These are phyloP conservation scores for Croton laevigatus DNA, from an alignment of 441 rosid genomes.

Conservation along the genomic window DNA sequence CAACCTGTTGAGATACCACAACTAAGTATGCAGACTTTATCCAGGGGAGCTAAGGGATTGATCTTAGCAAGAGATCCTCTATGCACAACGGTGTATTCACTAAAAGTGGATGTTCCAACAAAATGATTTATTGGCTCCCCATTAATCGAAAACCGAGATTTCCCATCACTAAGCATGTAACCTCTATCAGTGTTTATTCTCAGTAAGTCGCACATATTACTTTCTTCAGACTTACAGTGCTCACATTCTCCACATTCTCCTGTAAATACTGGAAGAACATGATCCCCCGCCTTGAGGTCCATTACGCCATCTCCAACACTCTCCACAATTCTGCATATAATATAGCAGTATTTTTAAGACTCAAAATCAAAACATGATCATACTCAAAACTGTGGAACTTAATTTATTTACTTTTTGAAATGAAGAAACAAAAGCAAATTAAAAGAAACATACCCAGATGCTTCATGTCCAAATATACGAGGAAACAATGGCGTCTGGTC, in stretches of 20 bases:
- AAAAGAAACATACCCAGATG: slow-evolving; percentile 33
- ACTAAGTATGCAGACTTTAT: slow-evolving; percentile 45
- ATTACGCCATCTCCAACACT: slow-evolving; percentile 41
- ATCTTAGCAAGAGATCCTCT: slow-evolving; percentile 42
- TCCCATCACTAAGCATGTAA: slow-evolving; percentile 41
- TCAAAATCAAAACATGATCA: no score
- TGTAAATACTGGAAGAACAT: slow-evolving; percentile 41
- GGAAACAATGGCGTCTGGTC: slow-evolving; percentile 42
- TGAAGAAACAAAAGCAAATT: not conserved
- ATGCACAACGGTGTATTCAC: slow-evolving; percentile 44
- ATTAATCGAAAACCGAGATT: slow-evolving; percentile 39
- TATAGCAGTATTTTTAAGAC: not conserved
- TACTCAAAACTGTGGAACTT: no score
- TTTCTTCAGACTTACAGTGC: slow-evolving; percentile 30
- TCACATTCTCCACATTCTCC: slow-evolving; percentile 45
- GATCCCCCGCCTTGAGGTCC: slow-evolving; percentile 39
- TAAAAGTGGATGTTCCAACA: slow-evolving; percentile 45
- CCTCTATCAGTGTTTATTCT: slow-evolving; percentile 35
- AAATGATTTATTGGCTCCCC: slow-evolving; percentile 41
- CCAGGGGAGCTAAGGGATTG: slow-evolving; percentile 38
- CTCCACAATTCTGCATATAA: slow-evolving; percentile 23
- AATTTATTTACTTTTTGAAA: no score
- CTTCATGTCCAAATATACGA: slow-evolving; percentile 48
- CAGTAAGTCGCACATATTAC: slow-evolving; percentile 41
- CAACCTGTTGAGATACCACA: slow-evolving; percentile 47